Conservation (phyloP, 2,329 filamentous ascomycete species). For the Orbilia brochopaga region DNA sequence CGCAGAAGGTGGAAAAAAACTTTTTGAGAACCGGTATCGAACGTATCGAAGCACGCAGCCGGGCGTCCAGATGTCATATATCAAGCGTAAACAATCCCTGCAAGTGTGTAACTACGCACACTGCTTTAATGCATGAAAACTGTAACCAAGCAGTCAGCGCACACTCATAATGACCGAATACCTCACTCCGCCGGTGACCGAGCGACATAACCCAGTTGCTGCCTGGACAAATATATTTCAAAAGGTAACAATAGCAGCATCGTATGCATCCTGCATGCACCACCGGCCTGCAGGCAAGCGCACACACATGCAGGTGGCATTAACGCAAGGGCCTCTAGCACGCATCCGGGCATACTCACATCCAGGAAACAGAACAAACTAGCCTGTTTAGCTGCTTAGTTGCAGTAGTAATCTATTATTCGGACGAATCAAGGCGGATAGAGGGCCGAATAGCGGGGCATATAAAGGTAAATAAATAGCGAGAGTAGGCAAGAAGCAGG, state of each 20-base stretch:
- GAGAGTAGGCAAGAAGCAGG: not conserved
- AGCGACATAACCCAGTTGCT: not conserved
- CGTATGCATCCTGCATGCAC: not conserved
- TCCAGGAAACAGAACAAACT: not conserved
- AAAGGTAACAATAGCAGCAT: not conserved
- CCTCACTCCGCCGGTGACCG: no score
- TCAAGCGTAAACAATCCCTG: slow-evolving; percentile 1
- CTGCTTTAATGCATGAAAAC: not conserved
- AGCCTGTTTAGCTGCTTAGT: not conserved
- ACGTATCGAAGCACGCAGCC: not conserved
- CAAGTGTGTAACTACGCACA: not conserved
- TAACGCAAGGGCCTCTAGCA: not conserved
- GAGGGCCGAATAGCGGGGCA: not conserved
- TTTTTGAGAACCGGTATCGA: not conserved
- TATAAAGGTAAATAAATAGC: slow-evolving; percentile 2
- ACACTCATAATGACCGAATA: no score
- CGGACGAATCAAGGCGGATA: not conserved
- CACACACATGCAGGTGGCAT: not conserved
- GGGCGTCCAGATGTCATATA: slow-evolving; percentile 3
- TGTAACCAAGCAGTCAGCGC: no score
- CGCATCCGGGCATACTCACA: not conserved
- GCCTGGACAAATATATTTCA: not conserved
- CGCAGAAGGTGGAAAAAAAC: not conserved
- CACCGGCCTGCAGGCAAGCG: not conserved
- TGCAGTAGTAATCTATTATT: not conserved